Conservation (phyloP, 2,329 filamentous ascomycete genomes). For the Paraconiothyrium sp. region DNA sequence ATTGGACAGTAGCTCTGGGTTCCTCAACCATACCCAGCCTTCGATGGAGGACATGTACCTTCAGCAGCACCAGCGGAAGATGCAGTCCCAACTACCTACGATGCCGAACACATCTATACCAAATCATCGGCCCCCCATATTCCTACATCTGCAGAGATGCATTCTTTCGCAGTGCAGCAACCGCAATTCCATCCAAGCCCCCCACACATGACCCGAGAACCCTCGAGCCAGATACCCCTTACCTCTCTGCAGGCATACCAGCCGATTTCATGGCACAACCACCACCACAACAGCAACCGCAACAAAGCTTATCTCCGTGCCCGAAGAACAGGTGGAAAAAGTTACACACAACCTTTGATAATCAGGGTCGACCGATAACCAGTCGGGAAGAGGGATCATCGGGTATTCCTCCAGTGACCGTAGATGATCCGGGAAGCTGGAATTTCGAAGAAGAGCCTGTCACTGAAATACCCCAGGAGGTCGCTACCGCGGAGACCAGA, state of each 20-base stretch:
- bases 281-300: constrained; percentile 43
- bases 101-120: constrained; percentile 56
- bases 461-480: constrained; percentile 64
- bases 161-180: constrained; percentile 47
- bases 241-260: constrained; percentile 45
- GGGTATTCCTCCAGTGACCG: constrained; percentile 49
- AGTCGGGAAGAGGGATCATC: constrained; percentile 53
- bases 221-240: constrained; percentile 52
- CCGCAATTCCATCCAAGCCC: constrained; percentile 51
- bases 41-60: constrained; percentile 69
- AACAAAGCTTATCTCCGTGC: constrained; percentile 52
- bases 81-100: constrained; percentile 54
- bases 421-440: constrained; percentile 78
- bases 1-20: constrained; percentile 50
- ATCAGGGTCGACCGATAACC: constrained; percentile 63
- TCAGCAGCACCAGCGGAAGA: constrained; percentile 65
- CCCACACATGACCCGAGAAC: constrained; percentile 57
- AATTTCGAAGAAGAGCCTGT: constrained; percentile 89
- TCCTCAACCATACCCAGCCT: constrained; percentile 61
- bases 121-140: constrained; percentile 70
- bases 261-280: constrained; percentile 52
- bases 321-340: constrained; percentile 66
- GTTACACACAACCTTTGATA: constrained; percentile 68
- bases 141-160: constrained; percentile 52
- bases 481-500: constrained; percentile 75